Base-by-base conservation (phyloP, 768 basidiomycete species). In the Kwoniella dejecticola region DNA sequence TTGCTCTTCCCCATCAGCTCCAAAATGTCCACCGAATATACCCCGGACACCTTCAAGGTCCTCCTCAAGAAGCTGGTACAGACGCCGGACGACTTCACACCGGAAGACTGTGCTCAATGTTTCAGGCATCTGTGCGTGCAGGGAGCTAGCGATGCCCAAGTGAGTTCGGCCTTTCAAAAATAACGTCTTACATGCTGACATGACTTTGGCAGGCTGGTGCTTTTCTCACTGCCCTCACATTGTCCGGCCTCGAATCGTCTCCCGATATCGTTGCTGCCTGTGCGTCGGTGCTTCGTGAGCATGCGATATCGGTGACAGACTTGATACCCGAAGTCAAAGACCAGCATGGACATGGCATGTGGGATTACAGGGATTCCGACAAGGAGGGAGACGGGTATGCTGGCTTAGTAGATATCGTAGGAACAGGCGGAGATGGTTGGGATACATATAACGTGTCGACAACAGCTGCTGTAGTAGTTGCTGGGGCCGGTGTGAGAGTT, bases 361-460 rank as follows among this genome's bases (percentile, higher is more conserved):
- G 76, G 77, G 74, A 77, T 50, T 77, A 76, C 53, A 46, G 63
- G 47, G 68, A 75, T 24, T 67, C 75, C 6, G 76, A 77, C 45
- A 72, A 71, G 19, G 64, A 70, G 29, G 76, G 76, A 1, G 76
- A 77, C 57, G 75, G 73, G 33, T 77, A 75, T 53, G 50, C 60
- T 0, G 77, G 77, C 0, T 52, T 73, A 44, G 85, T 88, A 21
- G 90, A 94, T 76, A 90, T 95, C 60, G 92, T 95, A 21, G 92
- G 92, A 1, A 93, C 91, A 0, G 92, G 95, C 11, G 95, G 96
- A 6, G 96, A 97, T 79, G 93, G 93, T 0, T 86, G 93, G 79
- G 90, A 97, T 72, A 88, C 94, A 0, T 97, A 93, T 84, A 97
- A 98, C 76, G 94, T 97, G 53, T 94, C 91, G 75, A 97, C 95